Percentiles rank a stretch among this genome's conserved stretches.
Evolutionary conservation across 2,329 filamentous ascomycete genomes (phyloP).

Genomic region (Claviceps purpurea): DNA sequence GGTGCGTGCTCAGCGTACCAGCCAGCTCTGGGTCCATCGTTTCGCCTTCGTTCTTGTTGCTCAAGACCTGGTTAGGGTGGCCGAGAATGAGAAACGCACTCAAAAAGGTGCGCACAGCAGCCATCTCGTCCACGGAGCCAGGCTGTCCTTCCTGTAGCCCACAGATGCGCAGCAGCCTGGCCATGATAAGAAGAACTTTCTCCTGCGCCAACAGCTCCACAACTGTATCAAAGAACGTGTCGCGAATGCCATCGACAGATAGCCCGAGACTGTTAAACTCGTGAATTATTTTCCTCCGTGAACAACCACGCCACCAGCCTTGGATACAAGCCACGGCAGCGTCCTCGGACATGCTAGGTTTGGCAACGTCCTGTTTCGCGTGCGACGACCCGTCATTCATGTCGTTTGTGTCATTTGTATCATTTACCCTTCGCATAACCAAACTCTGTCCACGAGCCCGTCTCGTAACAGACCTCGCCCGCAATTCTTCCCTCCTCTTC

Average conservation of each 20-base stretch:
- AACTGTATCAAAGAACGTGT: constrained; percentile 62
- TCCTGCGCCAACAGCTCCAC: constrained; percentile 54
- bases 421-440: constrained; percentile 34
- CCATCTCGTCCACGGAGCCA: constrained; percentile 53
- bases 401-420: neutral
- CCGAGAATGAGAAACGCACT: constrained; percentile 70
- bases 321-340: constrained; percentile 55
- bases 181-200: constrained; percentile 50
- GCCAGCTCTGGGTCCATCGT: constrained; percentile 42
- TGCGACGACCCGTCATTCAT: constrained; percentile 30
- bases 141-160: constrained; percentile 52
- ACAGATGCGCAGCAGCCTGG: constrained; percentile 54
- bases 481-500: constrained; percentile 51
- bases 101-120: constrained; percentile 60
- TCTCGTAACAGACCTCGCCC: constrained; percentile 38
- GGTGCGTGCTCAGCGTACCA: constrained; percentile 14
- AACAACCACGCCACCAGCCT: constrained; percentile 51
- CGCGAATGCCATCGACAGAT: constrained; percentile 55
- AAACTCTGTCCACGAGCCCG: constrained; percentile 41
- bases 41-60: constrained; percentile 53
- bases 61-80: constrained; percentile 66
- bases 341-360: constrained; percentile 37
- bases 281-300: constrained; percentile 45
- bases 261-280: constrained; percentile 54
- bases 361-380: constrained; percentile 31